Evolutionary conservation across 176 grass and related monocot species (phyloP).

Genomic region (Pharus latifolius): DNA sequence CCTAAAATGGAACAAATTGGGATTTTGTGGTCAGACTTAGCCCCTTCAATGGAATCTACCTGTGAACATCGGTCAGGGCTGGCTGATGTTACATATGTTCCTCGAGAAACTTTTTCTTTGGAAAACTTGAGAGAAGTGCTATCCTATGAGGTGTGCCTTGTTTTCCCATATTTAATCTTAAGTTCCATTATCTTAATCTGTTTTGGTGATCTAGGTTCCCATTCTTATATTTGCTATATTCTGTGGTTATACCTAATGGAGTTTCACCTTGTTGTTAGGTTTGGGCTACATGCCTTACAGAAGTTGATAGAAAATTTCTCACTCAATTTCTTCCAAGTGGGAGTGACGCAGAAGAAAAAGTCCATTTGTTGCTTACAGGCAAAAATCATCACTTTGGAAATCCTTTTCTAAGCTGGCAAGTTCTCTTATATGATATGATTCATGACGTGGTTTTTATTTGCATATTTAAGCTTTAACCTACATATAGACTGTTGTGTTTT

Average conservation of each 20-base stretch:
- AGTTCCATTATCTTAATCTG: not conserved
- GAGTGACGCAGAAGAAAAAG: constrained; percentile 38
- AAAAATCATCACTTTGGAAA: constrained; percentile 44
- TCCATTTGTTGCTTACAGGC: constrained; percentile 39
- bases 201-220: not conserved
- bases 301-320: constrained; percentile 55
- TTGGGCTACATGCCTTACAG: constrained; percentile 52
- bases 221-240: not conserved
- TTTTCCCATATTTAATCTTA: not conserved
- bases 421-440: constrained; percentile 4
- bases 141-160: constrained; percentile 60
- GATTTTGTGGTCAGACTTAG: constrained; percentile 60
- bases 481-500: not conserved
- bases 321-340: constrained; percentile 48
- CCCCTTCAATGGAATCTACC: constrained; percentile 48
- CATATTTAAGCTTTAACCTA: not conserved
- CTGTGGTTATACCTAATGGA: not conserved
- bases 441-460: not conserved
- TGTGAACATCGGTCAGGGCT: constrained; percentile 29
- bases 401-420: constrained; percentile 51
- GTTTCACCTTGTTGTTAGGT: constrained; percentile 32
- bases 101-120: constrained; percentile 52
- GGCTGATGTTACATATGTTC: constrained; percentile 66
- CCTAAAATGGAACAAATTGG: constrained; percentile 70
- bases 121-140: constrained; percentile 50